Evolutionary conservation across 2,329 filamentous ascomycete species (phyloP).

Genomic region (Nemania bipapillata): DNA sequence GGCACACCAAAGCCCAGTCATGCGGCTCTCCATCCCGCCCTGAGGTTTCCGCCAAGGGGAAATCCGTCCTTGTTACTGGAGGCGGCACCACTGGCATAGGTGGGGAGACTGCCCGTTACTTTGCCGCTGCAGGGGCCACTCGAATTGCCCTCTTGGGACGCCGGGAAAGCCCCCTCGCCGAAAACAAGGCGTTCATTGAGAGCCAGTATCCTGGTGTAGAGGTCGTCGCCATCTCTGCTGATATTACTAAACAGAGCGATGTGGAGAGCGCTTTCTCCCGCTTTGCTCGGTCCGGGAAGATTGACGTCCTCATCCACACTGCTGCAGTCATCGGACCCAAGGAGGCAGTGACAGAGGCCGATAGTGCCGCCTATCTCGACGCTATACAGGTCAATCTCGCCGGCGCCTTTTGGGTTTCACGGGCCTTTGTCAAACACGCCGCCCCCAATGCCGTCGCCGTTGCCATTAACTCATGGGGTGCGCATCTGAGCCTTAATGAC

Average conservation of each 20-base stretch:
- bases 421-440: slow-evolving; percentile 52
- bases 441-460: slow-evolving; percentile 44
- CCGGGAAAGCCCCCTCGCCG: not conserved
- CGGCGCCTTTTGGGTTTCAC: slow-evolving; percentile 50
- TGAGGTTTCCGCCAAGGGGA: not conserved
- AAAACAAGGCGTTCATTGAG: not conserved
- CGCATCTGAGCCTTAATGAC: slow-evolving; percentile 50
- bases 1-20: not conserved
- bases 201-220: not conserved
- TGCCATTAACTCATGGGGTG: slow-evolving; percentile 51
- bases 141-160: not conserved
- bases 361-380: slow-evolving; percentile 50
- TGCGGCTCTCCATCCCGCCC: not conserved
- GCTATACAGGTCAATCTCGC: slow-evolving; percentile 50
- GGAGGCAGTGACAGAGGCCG: slow-evolving; percentile 46
- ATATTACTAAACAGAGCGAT: not conserved
- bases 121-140: not conserved
- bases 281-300: not conserved
- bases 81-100: not conserved
- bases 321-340: slow-evolving; percentile 51
- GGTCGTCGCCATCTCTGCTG: not conserved
- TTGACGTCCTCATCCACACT: slow-evolving; percentile 43
- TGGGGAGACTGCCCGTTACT: not conserved
- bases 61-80: not conserved
- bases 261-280: not conserved